Conservation (phyloP, 495 filamentous ascomycete species). For the Xeromyces bisporus region DNA sequence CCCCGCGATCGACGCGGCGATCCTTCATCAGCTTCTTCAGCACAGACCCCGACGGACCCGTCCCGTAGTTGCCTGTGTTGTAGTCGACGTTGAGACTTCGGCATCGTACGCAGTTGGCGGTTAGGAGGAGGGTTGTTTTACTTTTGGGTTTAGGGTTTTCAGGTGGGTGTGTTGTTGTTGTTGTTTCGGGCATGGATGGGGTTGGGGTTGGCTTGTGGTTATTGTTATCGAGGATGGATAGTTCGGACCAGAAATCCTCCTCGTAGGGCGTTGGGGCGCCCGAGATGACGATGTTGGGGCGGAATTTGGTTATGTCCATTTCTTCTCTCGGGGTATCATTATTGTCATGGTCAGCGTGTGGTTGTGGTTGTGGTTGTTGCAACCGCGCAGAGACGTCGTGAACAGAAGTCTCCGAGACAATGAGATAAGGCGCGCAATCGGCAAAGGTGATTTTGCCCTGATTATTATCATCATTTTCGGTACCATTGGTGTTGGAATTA, state of each 20-base stretch:
- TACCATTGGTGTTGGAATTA: neutral
- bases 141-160: constrained; percentile 44
- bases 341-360: too few relatives aligned
- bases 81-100: constrained; percentile 57
- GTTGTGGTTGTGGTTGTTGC: too few relatives aligned
- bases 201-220: constrained; percentile 30
- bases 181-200: constrained; percentile 64
- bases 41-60: constrained; percentile 36
- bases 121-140: constrained; percentile 41
- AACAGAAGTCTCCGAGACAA: constrained; percentile 56
- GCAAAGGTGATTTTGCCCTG: constrained; percentile 51
- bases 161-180: constrained; percentile 71
- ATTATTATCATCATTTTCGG: neutral
- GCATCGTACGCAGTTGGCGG: constrained; percentile 57
- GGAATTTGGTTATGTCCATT: constrained; percentile 68
- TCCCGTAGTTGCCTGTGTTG: constrained; percentile 38
- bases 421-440: constrained; percentile 60
- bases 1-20: constrained; percentile 57
- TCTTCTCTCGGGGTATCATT: constrained; percentile 10
- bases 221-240: constrained; percentile 21
- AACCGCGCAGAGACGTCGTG: constrained; percentile 46
- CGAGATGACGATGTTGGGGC: constrained; percentile 67
- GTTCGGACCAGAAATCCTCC: constrained; percentile 75
- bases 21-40: constrained; percentile 53
- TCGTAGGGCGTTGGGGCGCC: constrained; percentile 46